Evolutionary conservation across 208 protist species (phyloP).

Genomic region (Tritrichomonas musculus): DNA sequence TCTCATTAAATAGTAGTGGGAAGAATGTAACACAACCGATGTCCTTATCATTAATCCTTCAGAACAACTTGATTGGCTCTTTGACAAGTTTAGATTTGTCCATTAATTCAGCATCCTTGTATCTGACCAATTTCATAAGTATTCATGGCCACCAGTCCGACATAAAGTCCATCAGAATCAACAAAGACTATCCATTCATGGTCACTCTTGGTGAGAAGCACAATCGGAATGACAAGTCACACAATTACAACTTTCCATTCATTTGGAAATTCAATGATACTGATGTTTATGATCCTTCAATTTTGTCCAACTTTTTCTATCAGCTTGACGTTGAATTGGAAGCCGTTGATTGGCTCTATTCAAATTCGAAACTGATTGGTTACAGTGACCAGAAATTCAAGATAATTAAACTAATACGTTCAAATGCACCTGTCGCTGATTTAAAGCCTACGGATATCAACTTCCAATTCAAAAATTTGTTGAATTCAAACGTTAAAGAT

Average conservation of each 20-base stretch:
- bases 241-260: no score
- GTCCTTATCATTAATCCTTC: not conserved
- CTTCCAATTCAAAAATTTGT: not conserved
- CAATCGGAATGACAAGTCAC: not conserved
- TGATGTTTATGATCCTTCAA: slow-evolving; percentile 3
- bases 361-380: not conserved
- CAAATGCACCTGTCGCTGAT: not conserved
- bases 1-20: not conserved
- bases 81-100: not conserved
- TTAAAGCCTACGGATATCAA: not conserved
- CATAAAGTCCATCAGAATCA: not conserved
- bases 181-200: not conserved
- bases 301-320: not conserved
- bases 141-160: not conserved
- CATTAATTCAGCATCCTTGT: no score
- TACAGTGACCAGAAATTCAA: not conserved
- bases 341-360: not conserved
- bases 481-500: not conserved
- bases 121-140: not conserved
- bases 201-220: no score
- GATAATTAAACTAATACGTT: not conserved
- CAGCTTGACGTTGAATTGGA: not conserved
- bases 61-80: not conserved
- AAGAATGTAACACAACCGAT: not conserved
- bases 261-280: slow-evolving; percentile 17